phyloP scores from a whole-genome alignment of 768 basidiomycete species.

The Hortiboletus flavorubellus region DNA sequence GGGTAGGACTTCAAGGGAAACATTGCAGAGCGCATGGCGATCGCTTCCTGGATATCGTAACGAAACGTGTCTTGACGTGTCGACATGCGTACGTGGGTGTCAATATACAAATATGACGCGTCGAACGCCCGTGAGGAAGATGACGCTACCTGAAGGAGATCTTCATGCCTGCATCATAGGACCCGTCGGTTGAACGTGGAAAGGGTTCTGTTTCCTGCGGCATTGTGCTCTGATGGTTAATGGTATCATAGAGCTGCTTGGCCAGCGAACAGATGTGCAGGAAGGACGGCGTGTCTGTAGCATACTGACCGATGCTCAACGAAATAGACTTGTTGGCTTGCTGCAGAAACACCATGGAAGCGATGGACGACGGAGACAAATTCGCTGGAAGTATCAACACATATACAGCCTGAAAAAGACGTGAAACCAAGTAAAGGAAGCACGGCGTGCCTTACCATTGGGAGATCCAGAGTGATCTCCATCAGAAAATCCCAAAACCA shows the following conservation, averaged over 20 bases:
- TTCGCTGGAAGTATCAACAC: conserved; percentile 20
- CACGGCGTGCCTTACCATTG: conserved; percentile 28
- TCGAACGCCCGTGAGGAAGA: neutral
- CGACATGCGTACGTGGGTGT: neutral
- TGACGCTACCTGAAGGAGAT: conserved; percentile 24
- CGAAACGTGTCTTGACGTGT: conserved; percentile 14
- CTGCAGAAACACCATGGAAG: conserved; percentile 35
- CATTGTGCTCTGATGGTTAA: conserved; percentile 19
- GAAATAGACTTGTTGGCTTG: conserved; percentile 26
- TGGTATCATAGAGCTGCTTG: conserved; percentile 19
- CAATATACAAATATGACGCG: neutral
- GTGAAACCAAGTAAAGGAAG: neutral
- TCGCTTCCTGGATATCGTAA: conserved; percentile 22
- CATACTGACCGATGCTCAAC: conserved; percentile 14
- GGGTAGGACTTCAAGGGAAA: conserved; percentile 28
- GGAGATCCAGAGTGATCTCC: conserved; percentile 30
- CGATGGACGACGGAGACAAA: conserved; percentile 29
- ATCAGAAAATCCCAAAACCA: conserved; percentile 39
- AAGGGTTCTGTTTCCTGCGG: conserved; percentile 18
- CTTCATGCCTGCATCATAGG: conserved; percentile 21
- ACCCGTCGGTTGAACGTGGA: conserved; percentile 6
- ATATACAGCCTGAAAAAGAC: conserved; percentile 21
- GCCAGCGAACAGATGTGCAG: conserved; percentile 14
- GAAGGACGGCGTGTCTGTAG: conserved; percentile 5
- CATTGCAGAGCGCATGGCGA: conserved; percentile 20